phyloP scores from a whole-genome alignment of 345 rosid species.

The Microcos paniculata region DNA sequence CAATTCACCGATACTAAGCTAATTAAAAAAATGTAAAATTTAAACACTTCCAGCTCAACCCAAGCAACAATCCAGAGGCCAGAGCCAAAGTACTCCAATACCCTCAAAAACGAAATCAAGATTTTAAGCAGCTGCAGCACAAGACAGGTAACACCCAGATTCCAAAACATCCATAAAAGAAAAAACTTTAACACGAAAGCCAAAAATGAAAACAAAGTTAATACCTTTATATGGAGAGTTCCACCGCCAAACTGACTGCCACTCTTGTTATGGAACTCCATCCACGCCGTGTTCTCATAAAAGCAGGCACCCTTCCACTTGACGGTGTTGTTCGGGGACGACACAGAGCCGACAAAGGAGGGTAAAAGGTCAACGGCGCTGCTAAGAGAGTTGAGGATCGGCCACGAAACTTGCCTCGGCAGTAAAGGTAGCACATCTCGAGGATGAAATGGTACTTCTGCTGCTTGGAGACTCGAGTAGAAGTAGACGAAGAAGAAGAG shows the following conservation, averaged over 20 bases:
- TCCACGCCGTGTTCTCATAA: conserved; percentile 69
- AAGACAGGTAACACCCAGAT: neutral
- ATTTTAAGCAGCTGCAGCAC: neutral
- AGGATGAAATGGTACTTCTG: conserved; percentile 63
- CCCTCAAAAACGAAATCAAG: neutral
- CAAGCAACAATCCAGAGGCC: neutral
- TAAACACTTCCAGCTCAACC: neutral
- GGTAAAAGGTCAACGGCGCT: conserved; percentile 78
- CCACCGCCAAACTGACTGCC: conserved; percentile 88
- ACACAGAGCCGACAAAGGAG: conserved; percentile 75
- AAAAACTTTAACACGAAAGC: neutral
- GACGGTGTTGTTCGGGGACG: conserved; percentile 40
- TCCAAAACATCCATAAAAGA: neutral
- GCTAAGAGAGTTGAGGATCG: conserved; percentile 60
- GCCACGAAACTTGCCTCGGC: conserved; percentile 80
- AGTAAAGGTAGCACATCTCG: conserved; percentile 69
- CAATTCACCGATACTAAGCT: neutral
- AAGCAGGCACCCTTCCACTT: conserved; percentile 97
- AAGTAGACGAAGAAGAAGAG: conserved; percentile 9
- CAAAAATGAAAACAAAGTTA: neutral
- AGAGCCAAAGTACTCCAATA: conserved; percentile 14
- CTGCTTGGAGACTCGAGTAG: conserved; percentile 14
- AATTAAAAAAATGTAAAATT: neutral
- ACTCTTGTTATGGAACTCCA: conserved; percentile 84
- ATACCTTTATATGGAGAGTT: conserved; percentile 81